Percentiles rank a stretch among this genome's conserved stretches.
These are phyloP conservation scores for Podosphaera fusca DNA, from an alignment of 2,329 filamentous ascomycete genomes.

Conservation along the genomic window DNA sequence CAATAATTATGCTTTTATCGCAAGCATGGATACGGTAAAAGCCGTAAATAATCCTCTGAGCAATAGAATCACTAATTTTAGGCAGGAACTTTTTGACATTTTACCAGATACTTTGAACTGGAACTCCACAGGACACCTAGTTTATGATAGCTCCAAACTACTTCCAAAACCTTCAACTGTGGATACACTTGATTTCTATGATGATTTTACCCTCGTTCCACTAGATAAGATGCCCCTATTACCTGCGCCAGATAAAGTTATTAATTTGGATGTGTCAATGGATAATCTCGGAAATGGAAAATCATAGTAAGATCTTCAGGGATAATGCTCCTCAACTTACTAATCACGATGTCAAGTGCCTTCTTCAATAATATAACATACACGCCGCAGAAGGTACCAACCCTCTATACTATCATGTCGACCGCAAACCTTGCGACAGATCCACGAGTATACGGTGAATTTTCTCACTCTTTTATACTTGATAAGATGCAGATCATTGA, in stretches of 20 bases:
- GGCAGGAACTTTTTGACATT: conserved; percentile 33
- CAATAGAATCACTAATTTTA: conserved; percentile 29
- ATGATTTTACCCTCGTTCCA: conserved; percentile 51
- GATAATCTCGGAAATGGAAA: conserved; percentile 43
- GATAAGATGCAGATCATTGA: conserved; percentile 45
- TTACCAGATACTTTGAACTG: conserved; percentile 45
- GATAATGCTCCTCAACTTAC: neutral
- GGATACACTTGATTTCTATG: conserved; percentile 40
- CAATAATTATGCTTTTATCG: conserved; percentile 42
- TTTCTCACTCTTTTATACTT: conserved; percentile 45
- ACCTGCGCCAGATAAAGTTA: conserved; percentile 34
- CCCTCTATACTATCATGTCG: conserved; percentile 41
- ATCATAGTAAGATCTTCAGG: conserved; percentile 28
- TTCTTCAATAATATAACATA: conserved; percentile 44
- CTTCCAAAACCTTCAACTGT: conserved; percentile 29
- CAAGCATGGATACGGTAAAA: conserved; percentile 37
- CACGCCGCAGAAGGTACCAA: conserved; percentile 38
- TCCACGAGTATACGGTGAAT: conserved; percentile 38
- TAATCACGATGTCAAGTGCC: conserved; percentile 15
- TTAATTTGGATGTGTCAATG: conserved; percentile 43
- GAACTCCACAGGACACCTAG: conserved; percentile 42
- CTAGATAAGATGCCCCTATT: conserved; percentile 39
- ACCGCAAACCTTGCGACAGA: conserved; percentile 29
- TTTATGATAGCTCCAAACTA: conserved; percentile 26
- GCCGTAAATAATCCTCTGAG: conserved; percentile 29